These are phyloP conservation scores for Circinella umbellata DNA, from an alignment of 371 early-diverging fungal genomes.

Conservation along the genomic window DNA sequence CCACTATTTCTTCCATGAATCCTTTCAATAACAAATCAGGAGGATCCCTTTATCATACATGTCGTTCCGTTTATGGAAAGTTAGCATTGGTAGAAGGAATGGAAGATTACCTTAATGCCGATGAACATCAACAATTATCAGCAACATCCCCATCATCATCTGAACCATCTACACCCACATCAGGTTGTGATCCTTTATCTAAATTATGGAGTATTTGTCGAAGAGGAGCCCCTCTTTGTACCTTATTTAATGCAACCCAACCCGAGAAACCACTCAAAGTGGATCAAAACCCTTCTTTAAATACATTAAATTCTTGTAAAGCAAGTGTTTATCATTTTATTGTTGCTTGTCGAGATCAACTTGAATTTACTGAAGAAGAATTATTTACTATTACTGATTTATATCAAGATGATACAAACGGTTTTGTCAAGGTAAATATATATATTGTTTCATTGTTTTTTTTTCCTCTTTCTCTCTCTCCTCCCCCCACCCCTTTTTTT, in stretches of 20 bases:
- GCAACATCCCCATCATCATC: slow-evolving; percentile 27
- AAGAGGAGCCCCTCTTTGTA: slow-evolving; percentile 83
- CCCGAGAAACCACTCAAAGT: slow-evolving; percentile 61
- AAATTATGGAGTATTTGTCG: slow-evolving; percentile 90
- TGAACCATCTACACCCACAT: slow-evolving; percentile 34
- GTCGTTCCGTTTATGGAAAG: slow-evolving; percentile 62
- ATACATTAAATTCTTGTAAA: slow-evolving; percentile 78
- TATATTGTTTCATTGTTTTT: background rate
- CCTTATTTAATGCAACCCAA: slow-evolving; percentile 77
- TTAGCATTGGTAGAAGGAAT: slow-evolving; percentile 66
- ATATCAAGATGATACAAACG: slow-evolving; percentile 93
- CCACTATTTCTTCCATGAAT: background rate
- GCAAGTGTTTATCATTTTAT: slow-evolving; percentile 82
- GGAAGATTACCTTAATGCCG: slow-evolving; percentile 55
- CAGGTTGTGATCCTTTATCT: slow-evolving; percentile 78
- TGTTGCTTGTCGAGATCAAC: slow-evolving; percentile 71
- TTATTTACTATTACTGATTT: slow-evolving; percentile 86
- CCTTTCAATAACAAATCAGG: slow-evolving; percentile 39
- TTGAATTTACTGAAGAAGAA: slow-evolving; percentile 75
- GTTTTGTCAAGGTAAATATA: slow-evolving; percentile 87
- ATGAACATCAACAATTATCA: slow-evolving; percentile 15
- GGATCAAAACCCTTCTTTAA: slow-evolving; percentile 58
- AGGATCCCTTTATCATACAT: slow-evolving; percentile 69
- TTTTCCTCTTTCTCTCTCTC: too few relatives aligned
- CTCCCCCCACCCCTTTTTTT: too few relatives aligned